Percentiles rank a stretch among this genome's conserved stretches.
Evolutionary conservation across 192 early-diverging fungal species (phyloP).

Genomic region (Mycoemilia scoparia): DNA sequence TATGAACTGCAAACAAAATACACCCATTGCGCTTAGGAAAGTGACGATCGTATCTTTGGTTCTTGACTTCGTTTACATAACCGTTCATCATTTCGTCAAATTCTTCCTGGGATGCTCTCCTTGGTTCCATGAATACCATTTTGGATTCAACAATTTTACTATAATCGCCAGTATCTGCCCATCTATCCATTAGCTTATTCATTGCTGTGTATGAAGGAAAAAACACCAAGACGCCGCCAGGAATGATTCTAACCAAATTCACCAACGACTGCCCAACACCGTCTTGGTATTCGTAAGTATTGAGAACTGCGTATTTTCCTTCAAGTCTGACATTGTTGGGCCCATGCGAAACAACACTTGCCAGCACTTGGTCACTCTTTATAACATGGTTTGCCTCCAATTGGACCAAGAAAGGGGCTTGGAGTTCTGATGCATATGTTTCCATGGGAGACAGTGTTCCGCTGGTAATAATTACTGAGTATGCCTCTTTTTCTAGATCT

Average conservation of each 20-base stretch:
- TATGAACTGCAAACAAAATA: conserved; percentile 31
- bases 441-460: conserved; percentile 48
- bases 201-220: conserved; percentile 23
- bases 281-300: conserved; percentile 31
- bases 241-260: conserved; percentile 13
- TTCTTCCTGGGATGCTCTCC: conserved; percentile 13
- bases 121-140: conserved; percentile 20
- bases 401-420: conserved; percentile 26
- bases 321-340: conserved; percentile 18
- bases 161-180: conserved; percentile 13
- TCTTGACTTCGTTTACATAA: conserved; percentile 13
- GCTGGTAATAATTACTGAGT: conserved; percentile 39
- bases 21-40: conserved; percentile 5
- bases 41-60: conserved; percentile 1
- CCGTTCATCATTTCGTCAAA: conserved; percentile 17
- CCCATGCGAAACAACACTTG: conserved; percentile 31
- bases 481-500: conserved; percentile 4
- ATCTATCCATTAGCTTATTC: conserved; percentile 20
- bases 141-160: conserved; percentile 11
- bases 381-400: conserved; percentile 55
- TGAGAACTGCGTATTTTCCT: conserved; percentile 20
- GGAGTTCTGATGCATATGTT: conserved; percentile 38
- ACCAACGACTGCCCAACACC: conserved; percentile 28
- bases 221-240: conserved; percentile 29
- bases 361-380: conserved; percentile 33